A percentile compares a stretch with the other conserved stretches of the same genome.
Conservation (phyloP, 345 rosid genomes). For the Limnanthes douglasii region DNA sequence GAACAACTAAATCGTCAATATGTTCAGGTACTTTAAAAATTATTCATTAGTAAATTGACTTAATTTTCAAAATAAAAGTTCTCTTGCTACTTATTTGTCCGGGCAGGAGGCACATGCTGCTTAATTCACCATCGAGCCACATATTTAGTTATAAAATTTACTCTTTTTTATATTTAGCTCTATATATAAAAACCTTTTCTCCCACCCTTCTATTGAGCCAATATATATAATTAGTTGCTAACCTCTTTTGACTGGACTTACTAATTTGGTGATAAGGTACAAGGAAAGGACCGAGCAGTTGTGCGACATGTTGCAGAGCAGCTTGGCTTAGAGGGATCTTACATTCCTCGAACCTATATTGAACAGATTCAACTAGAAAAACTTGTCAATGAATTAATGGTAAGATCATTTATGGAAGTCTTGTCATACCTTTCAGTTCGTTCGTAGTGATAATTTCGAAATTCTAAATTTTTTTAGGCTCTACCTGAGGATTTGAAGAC, state of each 20-base stretch:
- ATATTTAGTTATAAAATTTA: too few relatives aligned
- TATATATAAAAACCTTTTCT: too few relatives aligned
- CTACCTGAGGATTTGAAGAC: conserved; percentile 71
- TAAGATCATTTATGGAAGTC: conserved; percentile 15
- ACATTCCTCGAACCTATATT: conserved; percentile 69
- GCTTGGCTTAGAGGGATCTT: conserved; percentile 77
- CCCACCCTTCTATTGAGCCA: too few relatives aligned
- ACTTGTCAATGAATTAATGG: conserved; percentile 77
- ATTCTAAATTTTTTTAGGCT: conserved; percentile 29
- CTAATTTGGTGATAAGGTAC: conserved; percentile 77
- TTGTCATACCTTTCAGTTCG: not conserved
- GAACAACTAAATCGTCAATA: conserved; percentile 81
- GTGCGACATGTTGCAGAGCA: conserved; percentile 55
- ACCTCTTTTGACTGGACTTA: too few relatives aligned
- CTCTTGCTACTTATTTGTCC: too few relatives aligned
- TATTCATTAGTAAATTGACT: too few relatives aligned
- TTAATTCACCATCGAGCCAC: too few relatives aligned
- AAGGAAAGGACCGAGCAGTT: conserved; percentile 72
- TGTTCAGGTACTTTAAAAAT: conserved; percentile 74
- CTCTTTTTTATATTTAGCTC: too few relatives aligned
- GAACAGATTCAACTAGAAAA: conserved; percentile 88
- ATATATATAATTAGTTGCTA: too few relatives aligned
- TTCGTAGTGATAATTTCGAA: conserved; percentile 10
- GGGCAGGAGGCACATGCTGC: too few relatives aligned
- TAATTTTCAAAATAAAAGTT: too few relatives aligned